A percentile compares a stretch with the other conserved stretches of the same genome.
Conservation (phyloP, 2,329 filamentous ascomycete species). For the Fusarium mangiferae region DNA sequence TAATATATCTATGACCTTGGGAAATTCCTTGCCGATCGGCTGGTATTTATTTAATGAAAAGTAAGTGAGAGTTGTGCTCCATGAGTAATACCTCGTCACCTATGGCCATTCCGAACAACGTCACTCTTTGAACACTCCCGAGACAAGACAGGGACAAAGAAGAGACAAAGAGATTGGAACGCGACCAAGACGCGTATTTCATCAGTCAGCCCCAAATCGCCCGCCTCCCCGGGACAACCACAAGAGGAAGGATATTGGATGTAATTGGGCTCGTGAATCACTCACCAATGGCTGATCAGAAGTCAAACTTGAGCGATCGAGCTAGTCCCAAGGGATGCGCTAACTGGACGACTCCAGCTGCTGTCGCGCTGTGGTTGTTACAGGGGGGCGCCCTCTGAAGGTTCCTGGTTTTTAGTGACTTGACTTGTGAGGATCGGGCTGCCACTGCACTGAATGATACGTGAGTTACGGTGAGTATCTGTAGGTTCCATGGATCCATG, state of each 20-base stretch:
- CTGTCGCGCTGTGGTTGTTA: background rate
- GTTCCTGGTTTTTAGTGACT: background rate
- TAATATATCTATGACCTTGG: background rate
- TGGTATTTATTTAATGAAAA: background rate
- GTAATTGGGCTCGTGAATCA: background rate
- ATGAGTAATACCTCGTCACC: background rate
- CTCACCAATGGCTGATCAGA: conserved; percentile 21
- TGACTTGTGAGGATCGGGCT: background rate
- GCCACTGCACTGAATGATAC: background rate
- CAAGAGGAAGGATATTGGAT: background rate
- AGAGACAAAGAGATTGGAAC: background rate
- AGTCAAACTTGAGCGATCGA: conserved; percentile 2
- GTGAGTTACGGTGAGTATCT: background rate
- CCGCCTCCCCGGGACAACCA: conserved; percentile 3
- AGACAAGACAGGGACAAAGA: conserved; percentile 21
- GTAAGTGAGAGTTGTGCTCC: background rate
- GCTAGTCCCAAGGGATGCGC: background rate
- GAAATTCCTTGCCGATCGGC: background rate
- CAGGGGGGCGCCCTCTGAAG: background rate
- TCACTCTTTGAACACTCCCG: background rate
- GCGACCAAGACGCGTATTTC: conserved; percentile 10
- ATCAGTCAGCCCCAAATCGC: background rate
- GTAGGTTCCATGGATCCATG: background rate
- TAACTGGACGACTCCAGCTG: background rate
- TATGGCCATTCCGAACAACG: background rate